Evolutionary conservation across 2,329 filamentous ascomycete genomes (phyloP).

Genomic region (Paraconiothyrium brasiliense): DNA sequence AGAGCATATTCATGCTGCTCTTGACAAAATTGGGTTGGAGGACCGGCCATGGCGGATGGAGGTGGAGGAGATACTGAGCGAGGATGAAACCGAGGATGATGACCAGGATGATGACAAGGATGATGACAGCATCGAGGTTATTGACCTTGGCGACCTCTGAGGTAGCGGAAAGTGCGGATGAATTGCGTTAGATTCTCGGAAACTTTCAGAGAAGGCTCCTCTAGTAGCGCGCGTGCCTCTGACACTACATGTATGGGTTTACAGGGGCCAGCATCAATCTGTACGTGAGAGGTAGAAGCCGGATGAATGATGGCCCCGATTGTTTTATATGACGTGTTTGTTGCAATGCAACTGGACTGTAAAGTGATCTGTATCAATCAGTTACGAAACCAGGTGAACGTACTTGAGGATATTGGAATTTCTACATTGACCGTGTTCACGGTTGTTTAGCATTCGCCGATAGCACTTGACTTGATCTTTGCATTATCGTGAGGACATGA

Average conservation of each 20-base stretch:
- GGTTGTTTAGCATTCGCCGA: not conserved
- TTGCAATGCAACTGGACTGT: too few relatives aligned
- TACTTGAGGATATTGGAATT: not conserved
- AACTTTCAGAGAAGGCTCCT: too few relatives aligned
- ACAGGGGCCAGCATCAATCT: too few relatives aligned
- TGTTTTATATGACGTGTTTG: too few relatives aligned
- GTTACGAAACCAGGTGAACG: too few relatives aligned
- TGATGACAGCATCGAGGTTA: not conserved
- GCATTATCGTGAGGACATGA: conserved; percentile 43
- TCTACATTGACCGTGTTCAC: conserved; percentile 1
- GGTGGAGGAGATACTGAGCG: not conserved
- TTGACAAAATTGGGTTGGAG: not conserved
- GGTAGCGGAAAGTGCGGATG: not conserved
- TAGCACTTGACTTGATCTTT: conserved; percentile 16
- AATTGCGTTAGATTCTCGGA: too few relatives aligned
- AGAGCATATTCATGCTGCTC: too few relatives aligned
- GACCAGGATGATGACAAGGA: not conserved
- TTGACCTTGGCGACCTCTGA: not conserved
- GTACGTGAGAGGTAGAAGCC: too few relatives aligned
- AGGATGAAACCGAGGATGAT: not conserved
- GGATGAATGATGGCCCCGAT: too few relatives aligned
- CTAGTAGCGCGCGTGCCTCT: too few relatives aligned
- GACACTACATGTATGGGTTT: too few relatives aligned
- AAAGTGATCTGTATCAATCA: too few relatives aligned
- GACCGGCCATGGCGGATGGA: not conserved